These are phyloP conservation scores for Leishmania arabica DNA, from an alignment of 208 protist species.

Conservation along the genomic window DNA sequence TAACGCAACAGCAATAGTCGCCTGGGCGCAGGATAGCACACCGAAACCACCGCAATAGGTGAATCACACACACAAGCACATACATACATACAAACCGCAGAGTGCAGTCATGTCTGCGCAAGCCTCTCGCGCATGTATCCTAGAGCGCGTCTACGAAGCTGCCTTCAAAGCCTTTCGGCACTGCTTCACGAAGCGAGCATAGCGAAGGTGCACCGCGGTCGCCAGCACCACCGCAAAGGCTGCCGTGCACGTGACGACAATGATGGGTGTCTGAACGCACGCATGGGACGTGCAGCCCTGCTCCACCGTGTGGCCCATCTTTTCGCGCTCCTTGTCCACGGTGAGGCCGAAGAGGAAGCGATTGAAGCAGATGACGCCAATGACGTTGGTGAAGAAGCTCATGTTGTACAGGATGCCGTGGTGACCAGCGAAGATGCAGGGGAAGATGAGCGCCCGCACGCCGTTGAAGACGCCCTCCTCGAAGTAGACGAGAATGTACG, in stretches of 20 bases:
- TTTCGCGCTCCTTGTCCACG: constrained; percentile 55
- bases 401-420: constrained; percentile 70
- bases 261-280: constrained; percentile 54
- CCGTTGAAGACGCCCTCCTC: constrained; percentile 67
- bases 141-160: background rate
- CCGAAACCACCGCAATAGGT: background rate
- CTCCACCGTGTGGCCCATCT: constrained; percentile 34
- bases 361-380: constrained; percentile 73
- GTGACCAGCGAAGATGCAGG: constrained; percentile 50
- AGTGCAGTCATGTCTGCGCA: constrained; percentile 2
- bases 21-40: background rate
- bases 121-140: background rate
- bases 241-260: constrained; percentile 46
- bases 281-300: constrained; percentile 40
- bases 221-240: constrained; percentile 35
- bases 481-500: constrained; percentile 74
- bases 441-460: constrained; percentile 64
- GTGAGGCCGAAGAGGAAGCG: constrained; percentile 64
- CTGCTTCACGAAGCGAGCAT: constrained; percentile 42
- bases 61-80: background rate
- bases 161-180: constrained; percentile 19
- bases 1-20: background rate
- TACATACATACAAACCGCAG: background rate
- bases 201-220: constrained; percentile 58
- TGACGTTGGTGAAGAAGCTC: constrained; percentile 55